Base-by-base conservation (phyloP, 2,329 filamentous ascomycete genomes). In the Uncinocarpus reesii region DNA sequence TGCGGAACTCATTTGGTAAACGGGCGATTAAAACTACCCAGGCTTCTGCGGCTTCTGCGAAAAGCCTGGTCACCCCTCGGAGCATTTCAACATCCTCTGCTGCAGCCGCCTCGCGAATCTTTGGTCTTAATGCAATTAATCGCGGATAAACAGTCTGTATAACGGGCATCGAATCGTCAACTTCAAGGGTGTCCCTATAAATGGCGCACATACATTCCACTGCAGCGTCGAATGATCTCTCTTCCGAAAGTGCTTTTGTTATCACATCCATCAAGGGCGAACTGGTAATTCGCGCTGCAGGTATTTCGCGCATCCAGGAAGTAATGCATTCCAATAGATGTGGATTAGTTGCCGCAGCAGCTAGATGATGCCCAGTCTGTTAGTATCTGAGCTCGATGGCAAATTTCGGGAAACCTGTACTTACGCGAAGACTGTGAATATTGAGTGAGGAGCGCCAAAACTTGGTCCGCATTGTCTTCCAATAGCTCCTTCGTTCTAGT, bases 251-350 rank as follows among this genome's bases (percentile, higher is more conserved):
- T 5, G 84, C 88, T 55, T 80, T 78, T 61, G 95, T 80, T 42
- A 95, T 79, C 45, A 89, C 75, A 55, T 86, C 79, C 57, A 98
- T 74, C 11, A 98, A 74, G 5, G 89, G 84, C 1, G 90, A 95
- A 57, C 83, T 83, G 56, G 94, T 83, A 54, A 98, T 80, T 53
- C 85, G 82, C 54, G 76, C 76, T 41, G 94, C 78, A 0, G 90
- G 86, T 5, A 98, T 86, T 68, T 98, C 92, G 57, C 88, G 80
- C 56, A 96, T 77, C 92, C 92, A 98, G 2, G 92, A 95, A 26
- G 88, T 93, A 58, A 96, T 88, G 64, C 92, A 96, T 60, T 95
- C 87, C 64, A 96, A 81, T 41, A 98, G 76, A 60, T 89, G 84
- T 2, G 90, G 89, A 61, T 95, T 95, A 53, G 82, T 83, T 7